Conservation (phyloP, 2,329 filamentous ascomycete species). For the Exophiala viscosa region DNA sequence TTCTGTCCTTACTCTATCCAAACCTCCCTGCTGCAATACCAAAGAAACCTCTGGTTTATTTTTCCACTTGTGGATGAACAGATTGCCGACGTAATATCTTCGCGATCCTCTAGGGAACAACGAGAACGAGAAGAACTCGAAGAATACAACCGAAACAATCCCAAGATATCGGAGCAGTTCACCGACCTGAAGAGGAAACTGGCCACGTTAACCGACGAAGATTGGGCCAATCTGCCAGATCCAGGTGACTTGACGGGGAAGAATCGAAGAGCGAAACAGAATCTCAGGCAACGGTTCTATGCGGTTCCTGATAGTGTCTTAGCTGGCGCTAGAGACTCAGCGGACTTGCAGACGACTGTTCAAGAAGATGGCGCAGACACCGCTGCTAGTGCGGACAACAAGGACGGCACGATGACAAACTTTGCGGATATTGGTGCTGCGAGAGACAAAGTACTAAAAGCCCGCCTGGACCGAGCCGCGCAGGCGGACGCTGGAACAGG, state of each 20-base stretch:
- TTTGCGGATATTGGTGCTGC: constrained; percentile 97
- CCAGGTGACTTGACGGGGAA: constrained; percentile 95
- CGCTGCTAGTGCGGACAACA: constrained; percentile 43
- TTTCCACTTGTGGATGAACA: constrained; percentile 63
- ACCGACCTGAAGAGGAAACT: constrained; percentile 90
- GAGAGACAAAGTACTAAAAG: constrained; percentile 90
- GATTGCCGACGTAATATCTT: constrained; percentile 69
- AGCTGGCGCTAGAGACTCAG: constrained; percentile 74
- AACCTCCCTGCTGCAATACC: constrained; percentile 8
- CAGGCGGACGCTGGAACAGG: constrained; percentile 67
- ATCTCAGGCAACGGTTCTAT: constrained; percentile 80
- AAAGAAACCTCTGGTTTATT: constrained; percentile 57
- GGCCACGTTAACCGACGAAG: constrained; percentile 83
- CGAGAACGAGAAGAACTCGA: constrained; percentile 87
- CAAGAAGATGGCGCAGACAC: constrained; percentile 67
- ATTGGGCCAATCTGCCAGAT: constrained; percentile 93
- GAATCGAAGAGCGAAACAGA: constrained; percentile 80
- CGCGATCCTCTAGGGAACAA: constrained; percentile 71
- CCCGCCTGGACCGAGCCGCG: constrained; percentile 86
- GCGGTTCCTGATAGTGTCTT: constrained; percentile 95
- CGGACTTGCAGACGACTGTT: constrained; percentile 84
- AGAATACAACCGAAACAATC: constrained; percentile 95
- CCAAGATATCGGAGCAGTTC: constrained; percentile 97
- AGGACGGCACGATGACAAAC: constrained; percentile 91
- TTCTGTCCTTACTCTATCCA: constrained; percentile 16